A percentile compares a stretch with the other conserved stretches of the same genome.
phyloP scores from a whole-genome alignment of 2,329 filamentous ascomycete species.

The Ophiognomonia clavigignenti-juglandacearum region DNA sequence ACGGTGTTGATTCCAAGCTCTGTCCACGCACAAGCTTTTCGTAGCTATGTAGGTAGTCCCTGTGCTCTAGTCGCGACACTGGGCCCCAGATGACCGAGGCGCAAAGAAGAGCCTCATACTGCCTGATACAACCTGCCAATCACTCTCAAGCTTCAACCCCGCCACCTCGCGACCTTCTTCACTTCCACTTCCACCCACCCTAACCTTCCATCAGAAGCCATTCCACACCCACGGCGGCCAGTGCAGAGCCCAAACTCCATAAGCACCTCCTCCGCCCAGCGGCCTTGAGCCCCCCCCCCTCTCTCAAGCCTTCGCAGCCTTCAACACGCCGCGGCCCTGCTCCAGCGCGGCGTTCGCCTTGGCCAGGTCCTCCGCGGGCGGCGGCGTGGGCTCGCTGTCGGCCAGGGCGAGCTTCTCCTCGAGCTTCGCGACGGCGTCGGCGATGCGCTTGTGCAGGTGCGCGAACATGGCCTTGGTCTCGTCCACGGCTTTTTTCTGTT shows the following conservation, averaged over 20 bases:
- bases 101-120: no score
- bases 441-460: conserved; percentile 66
- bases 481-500: conserved; percentile 71
- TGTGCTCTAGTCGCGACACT: no score
- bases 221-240: no score
- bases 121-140: no score
- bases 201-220: no score
- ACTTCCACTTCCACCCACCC: no score
- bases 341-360: conserved; percentile 51
- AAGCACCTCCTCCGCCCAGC: not conserved
- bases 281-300: not conserved
- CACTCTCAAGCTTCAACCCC: no score
- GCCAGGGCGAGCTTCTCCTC: conserved; percentile 70
- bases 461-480: conserved; percentile 84
- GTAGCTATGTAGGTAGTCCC: no score
- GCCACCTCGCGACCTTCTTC: no score
- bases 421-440: conserved; percentile 65
- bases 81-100: no score
- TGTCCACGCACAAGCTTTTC: no score
- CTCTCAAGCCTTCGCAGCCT: conserved; percentile 19
- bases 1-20: not conserved
- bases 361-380: conserved; percentile 44
- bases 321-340: conserved; percentile 39
- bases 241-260: no score
- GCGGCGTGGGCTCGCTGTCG: conserved; percentile 38